Conservation (phyloP, 202 grass and related monocot species). For the Hordeum pubiflorum region DNA sequence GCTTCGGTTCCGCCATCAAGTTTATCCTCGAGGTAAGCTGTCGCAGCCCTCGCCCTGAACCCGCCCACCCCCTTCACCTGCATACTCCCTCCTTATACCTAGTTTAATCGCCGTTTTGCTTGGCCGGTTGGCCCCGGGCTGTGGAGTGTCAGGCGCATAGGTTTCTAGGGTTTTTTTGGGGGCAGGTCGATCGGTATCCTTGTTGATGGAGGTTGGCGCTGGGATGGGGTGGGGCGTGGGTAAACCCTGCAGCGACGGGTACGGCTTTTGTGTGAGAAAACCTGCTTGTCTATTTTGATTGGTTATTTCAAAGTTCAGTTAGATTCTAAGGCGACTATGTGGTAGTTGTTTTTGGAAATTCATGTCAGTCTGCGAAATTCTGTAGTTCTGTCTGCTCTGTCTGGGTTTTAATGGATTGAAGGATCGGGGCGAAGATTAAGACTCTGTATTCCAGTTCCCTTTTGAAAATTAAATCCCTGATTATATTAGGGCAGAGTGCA, state of each 20-base stretch:
- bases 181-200: not conserved
- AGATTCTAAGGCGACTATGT: not conserved
- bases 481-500: not conserved
- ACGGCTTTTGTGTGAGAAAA: not conserved
- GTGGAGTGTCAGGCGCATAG: not conserved
- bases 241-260: not conserved
- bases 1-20: constrained; percentile 45
- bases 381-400: not conserved
- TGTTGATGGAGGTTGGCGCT: not conserved
- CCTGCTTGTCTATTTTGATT: not conserved
- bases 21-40: constrained; percentile 53
- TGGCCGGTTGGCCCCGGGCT: not conserved
- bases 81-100: not conserved
- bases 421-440: not conserved
- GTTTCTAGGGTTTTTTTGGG: not conserved
- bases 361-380: not conserved
- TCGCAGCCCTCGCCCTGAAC: not conserved
- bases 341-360: not conserved
- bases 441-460: not conserved
- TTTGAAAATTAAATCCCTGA: not conserved
- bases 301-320: not conserved
- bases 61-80: not conserved
- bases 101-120: constrained; percentile 11
- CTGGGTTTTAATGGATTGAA: not conserved
- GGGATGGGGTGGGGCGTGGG: not conserved